A percentile compares a stretch with the other conserved stretches of the same genome.
Evolutionary conservation across 768 basidiomycete genomes (phyloP).

Genomic region (Mycena vulgaris): DNA sequence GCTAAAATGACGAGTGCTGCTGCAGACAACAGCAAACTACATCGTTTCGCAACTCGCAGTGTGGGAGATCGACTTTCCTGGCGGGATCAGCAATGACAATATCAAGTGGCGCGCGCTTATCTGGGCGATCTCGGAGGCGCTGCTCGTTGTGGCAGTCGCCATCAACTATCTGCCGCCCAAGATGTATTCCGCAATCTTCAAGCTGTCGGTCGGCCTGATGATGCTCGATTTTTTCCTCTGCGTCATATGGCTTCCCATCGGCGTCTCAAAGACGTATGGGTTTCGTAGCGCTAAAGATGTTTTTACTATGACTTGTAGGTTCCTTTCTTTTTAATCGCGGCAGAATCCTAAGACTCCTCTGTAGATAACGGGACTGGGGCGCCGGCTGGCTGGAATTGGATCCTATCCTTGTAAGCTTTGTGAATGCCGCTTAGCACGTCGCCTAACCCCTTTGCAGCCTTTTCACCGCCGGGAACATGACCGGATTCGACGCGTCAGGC

Average conservation of each 20-base stretch:
- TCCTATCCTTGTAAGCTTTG: slow-evolving; percentile 78
- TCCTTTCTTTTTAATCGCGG: slow-evolving; percentile 21
- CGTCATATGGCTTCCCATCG: slow-evolving; percentile 93
- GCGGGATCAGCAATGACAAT: slow-evolving; percentile 78
- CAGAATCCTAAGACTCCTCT: too few species aligned
- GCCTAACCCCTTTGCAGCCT: slow-evolving; percentile 60
- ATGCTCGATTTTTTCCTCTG: slow-evolving; percentile 93
- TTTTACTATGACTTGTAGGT: slow-evolving; percentile 84
- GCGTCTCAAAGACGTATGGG: slow-evolving; percentile 90
- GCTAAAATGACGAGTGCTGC: slow-evolving; percentile 12
- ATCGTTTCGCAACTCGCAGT: slow-evolving; percentile 89
- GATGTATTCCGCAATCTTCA: slow-evolving; percentile 83
- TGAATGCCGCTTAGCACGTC: not conserved
- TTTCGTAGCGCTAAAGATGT: slow-evolving; percentile 89
- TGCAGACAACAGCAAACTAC: slow-evolving; percentile 91
- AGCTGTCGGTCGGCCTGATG: slow-evolving; percentile 79
- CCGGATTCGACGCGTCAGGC: slow-evolving; percentile 92
- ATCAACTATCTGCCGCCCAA: slow-evolving; percentile 90
- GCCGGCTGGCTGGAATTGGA: slow-evolving; percentile 91
- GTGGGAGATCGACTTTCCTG: slow-evolving; percentile 87
- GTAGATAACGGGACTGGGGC: slow-evolving; percentile 93
- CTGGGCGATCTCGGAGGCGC: slow-evolving; percentile 85
- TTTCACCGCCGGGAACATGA: slow-evolving; percentile 89
- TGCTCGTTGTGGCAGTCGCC: slow-evolving; percentile 79
- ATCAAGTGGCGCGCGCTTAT: slow-evolving; percentile 90